Evolutionary conservation across 192 early-diverging fungal species (phyloP).

Genomic region (Backusella mclennaniae): DNA sequence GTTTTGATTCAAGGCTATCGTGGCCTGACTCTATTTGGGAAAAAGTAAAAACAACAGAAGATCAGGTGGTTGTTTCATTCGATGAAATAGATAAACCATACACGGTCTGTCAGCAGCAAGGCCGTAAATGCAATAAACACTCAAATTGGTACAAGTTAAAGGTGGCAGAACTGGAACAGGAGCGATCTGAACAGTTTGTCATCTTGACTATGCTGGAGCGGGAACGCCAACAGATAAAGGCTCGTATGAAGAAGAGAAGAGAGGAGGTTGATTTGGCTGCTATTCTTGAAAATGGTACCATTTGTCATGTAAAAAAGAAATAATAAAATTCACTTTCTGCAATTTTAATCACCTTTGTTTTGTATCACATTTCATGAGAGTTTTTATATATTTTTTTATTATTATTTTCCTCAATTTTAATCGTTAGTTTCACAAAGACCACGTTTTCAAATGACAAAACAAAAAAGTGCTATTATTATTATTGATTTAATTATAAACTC

Average conservation of each 20-base stretch:
- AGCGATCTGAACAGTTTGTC: constrained; percentile 34
- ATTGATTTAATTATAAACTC: neutral
- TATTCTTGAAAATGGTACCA: constrained; percentile 45
- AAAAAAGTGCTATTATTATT: no score
- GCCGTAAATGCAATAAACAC: constrained; percentile 45
- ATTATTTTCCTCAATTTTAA: neutral
- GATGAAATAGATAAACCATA: neutral
- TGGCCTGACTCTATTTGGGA: constrained; percentile 40
- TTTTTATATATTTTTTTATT: neutral
- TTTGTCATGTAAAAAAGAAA: constrained; percentile 9
- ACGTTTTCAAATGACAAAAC: neutral
- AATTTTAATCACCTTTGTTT: no score
- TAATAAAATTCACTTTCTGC: no score
- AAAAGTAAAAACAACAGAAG: constrained; percentile 15
- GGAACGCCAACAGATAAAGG: constrained; percentile 45
- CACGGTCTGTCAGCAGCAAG: constrained; percentile 35
- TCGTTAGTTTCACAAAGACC: neutral
- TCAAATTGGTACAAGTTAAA: constrained; percentile 50
- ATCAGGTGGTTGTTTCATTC: constrained; percentile 5
- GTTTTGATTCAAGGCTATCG: constrained; percentile 46
- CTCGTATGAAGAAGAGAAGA: constrained; percentile 48
- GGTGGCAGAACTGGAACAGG: constrained; percentile 44
- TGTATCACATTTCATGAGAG: neutral
- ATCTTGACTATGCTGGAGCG: constrained; percentile 27
- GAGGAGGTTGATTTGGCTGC: constrained; percentile 34